These are phyloP conservation scores for Globisporangium cylindrosporum DNA, from an alignment of 352 stramenopile species.

Conservation along the genomic window DNA sequence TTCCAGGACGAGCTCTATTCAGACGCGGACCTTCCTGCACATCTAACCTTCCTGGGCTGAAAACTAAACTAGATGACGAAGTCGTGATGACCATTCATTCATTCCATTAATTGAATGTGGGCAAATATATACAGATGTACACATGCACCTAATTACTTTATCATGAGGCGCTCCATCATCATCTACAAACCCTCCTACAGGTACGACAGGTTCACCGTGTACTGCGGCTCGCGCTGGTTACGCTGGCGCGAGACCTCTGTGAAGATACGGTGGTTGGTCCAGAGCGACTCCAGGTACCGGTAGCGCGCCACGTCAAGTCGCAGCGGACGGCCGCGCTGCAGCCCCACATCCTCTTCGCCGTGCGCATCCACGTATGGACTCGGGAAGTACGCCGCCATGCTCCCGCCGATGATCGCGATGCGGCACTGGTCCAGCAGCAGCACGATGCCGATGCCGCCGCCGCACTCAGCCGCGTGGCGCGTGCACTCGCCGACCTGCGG, in stretches of 20 bases:
- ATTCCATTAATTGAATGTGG: neutral
- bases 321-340: constrained; percentile 77
- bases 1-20: constrained; percentile 81
- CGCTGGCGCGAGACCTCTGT: constrained; percentile 82
- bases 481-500: constrained; percentile 83
- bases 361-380: constrained; percentile 84
- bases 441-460: constrained; percentile 80
- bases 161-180: neutral
- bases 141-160: constrained; percentile 7
- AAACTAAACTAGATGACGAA: neutral
- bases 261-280: constrained; percentile 82
- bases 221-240: constrained; percentile 85
- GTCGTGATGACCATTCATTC: constrained; percentile 1
- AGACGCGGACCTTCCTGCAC: constrained; percentile 57
- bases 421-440: constrained; percentile 84
- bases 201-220: constrained; percentile 85
- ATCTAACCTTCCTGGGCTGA: constrained; percentile 68
- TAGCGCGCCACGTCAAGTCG: constrained; percentile 75
- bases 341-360: constrained; percentile 80
- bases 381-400: constrained; percentile 84
- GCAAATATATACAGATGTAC: constrained; percentile 9
- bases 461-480: constrained; percentile 79
- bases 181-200: constrained; percentile 35
- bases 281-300: constrained; percentile 75
- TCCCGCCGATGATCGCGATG: constrained; percentile 77